phyloP scores from a whole-genome alignment of 495 filamentous ascomycete species.

The Xylaria acuta region DNA sequence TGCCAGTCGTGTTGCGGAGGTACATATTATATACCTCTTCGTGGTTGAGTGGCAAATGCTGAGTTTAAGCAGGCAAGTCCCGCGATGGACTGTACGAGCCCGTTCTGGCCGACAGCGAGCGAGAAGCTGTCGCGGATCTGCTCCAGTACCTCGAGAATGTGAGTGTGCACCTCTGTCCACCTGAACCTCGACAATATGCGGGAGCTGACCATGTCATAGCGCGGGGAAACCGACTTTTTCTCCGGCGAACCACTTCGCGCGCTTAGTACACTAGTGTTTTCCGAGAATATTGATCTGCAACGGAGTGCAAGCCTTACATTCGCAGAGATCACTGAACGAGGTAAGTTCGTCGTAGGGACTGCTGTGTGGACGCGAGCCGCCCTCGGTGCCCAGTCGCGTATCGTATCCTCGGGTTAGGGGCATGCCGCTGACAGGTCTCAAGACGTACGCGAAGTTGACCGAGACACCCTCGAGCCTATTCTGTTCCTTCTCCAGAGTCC shows the following conservation, averaged over 20 bases:
- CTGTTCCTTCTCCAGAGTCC: constrained; percentile 92
- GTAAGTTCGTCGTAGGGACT: constrained; percentile 57
- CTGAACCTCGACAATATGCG: neutral
- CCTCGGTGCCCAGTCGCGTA: neutral
- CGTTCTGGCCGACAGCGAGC: constrained; percentile 92
- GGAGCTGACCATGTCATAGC: constrained; percentile 57
- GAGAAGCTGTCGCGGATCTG: constrained; percentile 95
- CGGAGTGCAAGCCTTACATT: constrained; percentile 97
- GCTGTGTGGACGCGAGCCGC: neutral
- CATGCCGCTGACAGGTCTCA: constrained; percentile 24
- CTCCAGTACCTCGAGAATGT: constrained; percentile 96
- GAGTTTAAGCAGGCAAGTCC: constrained; percentile 67
- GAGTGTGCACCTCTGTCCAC: constrained; percentile 40
- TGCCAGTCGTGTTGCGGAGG: constrained; percentile 61
- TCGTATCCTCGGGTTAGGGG: constrained; percentile 20
- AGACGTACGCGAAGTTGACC: constrained; percentile 97
- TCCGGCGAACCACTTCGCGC: constrained; percentile 94
- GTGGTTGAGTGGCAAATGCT: constrained; percentile 30
- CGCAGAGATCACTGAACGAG: constrained; percentile 97
- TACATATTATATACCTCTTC: constrained; percentile 32
- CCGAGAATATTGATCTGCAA: constrained; percentile 98
- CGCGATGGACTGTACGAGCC: constrained; percentile 96
- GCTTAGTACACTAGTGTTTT: constrained; percentile 94
- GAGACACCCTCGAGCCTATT: constrained; percentile 93
- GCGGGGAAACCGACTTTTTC: constrained; percentile 97